phyloP scores from a whole-genome alignment of 805 yeast species.

The Saturnispora besseyi region DNA sequence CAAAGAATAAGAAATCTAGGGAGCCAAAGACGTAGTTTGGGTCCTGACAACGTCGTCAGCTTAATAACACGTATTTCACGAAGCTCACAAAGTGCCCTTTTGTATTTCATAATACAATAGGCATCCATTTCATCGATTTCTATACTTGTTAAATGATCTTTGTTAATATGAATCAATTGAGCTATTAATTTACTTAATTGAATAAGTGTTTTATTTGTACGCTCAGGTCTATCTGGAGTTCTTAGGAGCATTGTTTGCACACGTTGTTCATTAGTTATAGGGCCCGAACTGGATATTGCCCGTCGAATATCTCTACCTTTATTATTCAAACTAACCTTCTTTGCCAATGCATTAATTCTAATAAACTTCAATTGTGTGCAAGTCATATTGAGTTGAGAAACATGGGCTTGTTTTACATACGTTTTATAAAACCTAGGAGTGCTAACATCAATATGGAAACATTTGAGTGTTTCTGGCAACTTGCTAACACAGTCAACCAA shows the following conservation, averaged over 20 bases:
- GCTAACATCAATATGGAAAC: background rate
- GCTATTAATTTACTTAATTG: constrained; percentile 15
- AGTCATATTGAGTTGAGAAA: background rate
- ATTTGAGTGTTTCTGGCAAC: background rate
- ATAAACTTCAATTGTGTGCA: background rate
- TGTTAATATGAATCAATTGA: constrained; percentile 10
- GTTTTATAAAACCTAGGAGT: background rate
- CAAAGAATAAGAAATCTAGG: constrained; percentile 10
- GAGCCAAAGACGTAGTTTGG: constrained; percentile 20
- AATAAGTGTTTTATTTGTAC: background rate
- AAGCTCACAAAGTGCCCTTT: constrained; percentile 11
- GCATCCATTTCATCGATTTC: constrained; percentile 20
- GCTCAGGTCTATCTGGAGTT: background rate
- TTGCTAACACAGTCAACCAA: background rate
- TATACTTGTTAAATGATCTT: constrained; percentile 13
- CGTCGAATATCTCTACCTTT: background rate
- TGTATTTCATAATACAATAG: constrained; percentile 2
- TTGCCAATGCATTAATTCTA: background rate
- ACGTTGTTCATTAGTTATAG: background rate
- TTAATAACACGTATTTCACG: constrained; percentile 8
- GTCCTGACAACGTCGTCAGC: constrained; percentile 13
- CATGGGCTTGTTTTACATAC: background rate
- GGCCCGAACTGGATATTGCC: background rate
- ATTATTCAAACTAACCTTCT: background rate
- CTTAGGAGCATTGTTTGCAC: background rate